These are phyloP conservation scores for Tulasnella sp. DNA, from an alignment of 768 basidiomycete genomes.

Conservation along the genomic window DNA sequence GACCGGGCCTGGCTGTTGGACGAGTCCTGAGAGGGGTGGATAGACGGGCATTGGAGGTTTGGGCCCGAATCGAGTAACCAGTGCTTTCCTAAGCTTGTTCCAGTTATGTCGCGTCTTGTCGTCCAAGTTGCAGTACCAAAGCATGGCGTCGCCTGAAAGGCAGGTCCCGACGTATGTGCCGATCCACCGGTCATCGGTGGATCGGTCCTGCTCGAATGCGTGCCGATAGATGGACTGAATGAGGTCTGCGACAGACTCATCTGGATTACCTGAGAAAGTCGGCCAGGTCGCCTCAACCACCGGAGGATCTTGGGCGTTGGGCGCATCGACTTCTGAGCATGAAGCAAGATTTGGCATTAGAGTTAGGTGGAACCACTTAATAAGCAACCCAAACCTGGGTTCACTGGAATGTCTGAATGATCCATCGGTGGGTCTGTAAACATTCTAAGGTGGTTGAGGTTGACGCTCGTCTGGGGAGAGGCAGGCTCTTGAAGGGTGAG, in stretches of 20 bases:
- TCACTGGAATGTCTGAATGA: not conserved
- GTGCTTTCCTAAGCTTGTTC: not conserved
- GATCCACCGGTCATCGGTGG: not conserved
- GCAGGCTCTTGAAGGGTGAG: not conserved
- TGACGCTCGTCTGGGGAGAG: not conserved
- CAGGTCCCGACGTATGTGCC: not conserved
- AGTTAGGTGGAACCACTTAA: not conserved
- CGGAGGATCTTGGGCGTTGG: not conserved
- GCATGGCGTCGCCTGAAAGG: not conserved
- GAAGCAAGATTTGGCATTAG: not conserved
- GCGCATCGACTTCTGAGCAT: not conserved
- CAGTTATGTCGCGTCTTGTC: not conserved
- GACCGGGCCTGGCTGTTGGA: not conserved
- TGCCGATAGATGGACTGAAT: not conserved
- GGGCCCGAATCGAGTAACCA: not conserved
- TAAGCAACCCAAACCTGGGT: not conserved
- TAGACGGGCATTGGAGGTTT: not conserved
- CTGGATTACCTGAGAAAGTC: not conserved
- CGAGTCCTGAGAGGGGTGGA: not conserved
- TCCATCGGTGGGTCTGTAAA: not conserved
- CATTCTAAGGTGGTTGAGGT: not conserved
- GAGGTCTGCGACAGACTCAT: not conserved
- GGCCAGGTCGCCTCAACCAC: not conserved
- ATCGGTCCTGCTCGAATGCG: slow-evolving; percentile 1
- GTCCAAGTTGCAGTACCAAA: not conserved